Conservation (phyloP, 2,329 filamentous ascomycete species). For the Nannizzia gypsea region DNA sequence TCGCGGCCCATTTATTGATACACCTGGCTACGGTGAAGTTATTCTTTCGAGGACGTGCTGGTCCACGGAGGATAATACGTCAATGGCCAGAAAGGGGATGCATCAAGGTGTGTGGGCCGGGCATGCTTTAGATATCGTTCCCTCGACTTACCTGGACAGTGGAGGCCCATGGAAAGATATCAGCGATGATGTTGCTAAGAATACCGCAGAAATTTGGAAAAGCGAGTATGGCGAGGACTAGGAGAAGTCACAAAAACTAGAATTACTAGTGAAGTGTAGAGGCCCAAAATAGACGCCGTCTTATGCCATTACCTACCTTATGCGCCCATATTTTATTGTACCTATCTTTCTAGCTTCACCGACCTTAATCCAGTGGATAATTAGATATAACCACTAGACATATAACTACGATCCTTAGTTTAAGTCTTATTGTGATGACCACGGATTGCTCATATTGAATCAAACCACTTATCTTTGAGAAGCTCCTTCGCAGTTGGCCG, state of each 20-base stretch:
- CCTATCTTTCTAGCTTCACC: no score
- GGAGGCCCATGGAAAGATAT: conserved; percentile 9
- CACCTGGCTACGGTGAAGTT: conserved; percentile 9
- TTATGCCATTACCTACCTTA: no score
- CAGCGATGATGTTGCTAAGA: conserved; percentile 1
- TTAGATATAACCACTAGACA: no score
- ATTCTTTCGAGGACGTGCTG: conserved; percentile 9
- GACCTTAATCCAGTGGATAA: no score
- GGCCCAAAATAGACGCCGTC: no score
- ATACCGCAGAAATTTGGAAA: conserved; percentile 4
- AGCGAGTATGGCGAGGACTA: conserved; percentile 7
- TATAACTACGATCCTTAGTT: no score
- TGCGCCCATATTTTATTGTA: no score
- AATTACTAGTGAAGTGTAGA: no score
- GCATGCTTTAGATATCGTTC: conserved; percentile 9
- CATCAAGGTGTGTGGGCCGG: conserved; percentile 9
- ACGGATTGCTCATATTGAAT: no score
- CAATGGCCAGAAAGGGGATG: conserved; percentile 5
- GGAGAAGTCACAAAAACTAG: no score
- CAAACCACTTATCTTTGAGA: neutral
- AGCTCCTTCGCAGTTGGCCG: conserved; percentile 26
- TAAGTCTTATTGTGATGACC: no score
- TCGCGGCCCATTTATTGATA: conserved; percentile 8
- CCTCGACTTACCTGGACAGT: conserved; percentile 4
- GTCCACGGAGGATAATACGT: neutral